Base-by-base conservation (phyloP, 108 stramenopile genomes). In the Fragilaria crotonensis region DNA sequence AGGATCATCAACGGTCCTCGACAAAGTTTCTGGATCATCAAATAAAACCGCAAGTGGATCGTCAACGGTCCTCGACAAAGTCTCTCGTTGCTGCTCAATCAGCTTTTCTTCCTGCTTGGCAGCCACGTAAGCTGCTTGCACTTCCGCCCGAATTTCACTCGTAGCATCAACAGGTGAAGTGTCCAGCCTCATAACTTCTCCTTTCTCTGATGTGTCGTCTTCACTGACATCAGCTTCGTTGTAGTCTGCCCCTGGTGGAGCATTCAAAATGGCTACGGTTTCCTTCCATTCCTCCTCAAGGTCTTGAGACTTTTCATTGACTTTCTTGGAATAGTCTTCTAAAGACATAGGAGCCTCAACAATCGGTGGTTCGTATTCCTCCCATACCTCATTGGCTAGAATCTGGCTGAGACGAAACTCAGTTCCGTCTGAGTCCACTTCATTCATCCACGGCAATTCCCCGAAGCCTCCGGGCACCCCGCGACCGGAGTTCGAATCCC, bases 191-290 rank as follows among this genome's bases (percentile, higher is more conserved):
- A n/a, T n/a, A n/a, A n/a, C n/a, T 41, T 41, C 36, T 11, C 36
- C 14, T 14, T 41, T 41, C 11, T 41, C 36, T 41, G 36, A 7
- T 14, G 7, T 41, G 14, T 41, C 14, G 7, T 41, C 14, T 7
- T 41, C 36, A 41, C 7, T 14, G 14, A 41, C 36, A 41, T 41
- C 36, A 14, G 7, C 36, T 21, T 50, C 49, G 9, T 5, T 23
- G 49, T 25, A 23, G 45, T 84, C 68, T 29, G 82, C 80, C 17
- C 72, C 72, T 5, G 85, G 80, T 3, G 78, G 74, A 11, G 90
- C 84, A 33, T 77, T 77, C 52, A 92, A 46, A 54, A 92, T 92
- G n/a, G 90, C 90, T 52, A 85, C 81, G 9, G 90, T 92, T 56
- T 92, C 90, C 51, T 75, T 60, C 41, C 79, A 33, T 65, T 92